Evolutionary conservation across 1,284 basidiomycete species (phyloP).

Genomic region (Cutaneotrichosporon sp.): DNA sequence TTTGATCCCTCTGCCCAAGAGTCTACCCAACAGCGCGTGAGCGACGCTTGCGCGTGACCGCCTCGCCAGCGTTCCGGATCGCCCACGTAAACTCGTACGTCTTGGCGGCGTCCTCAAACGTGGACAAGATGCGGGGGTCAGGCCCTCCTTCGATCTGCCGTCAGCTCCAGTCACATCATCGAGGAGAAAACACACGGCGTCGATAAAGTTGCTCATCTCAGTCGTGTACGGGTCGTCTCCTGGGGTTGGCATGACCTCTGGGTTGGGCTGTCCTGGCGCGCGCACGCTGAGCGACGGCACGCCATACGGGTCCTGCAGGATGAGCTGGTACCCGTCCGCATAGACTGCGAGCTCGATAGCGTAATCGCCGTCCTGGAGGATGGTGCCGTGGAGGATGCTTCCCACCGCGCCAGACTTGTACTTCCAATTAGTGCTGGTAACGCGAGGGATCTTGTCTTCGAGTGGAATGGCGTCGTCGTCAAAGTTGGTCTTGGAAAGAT

Average conservation of each 20-base stretch:
- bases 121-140: constrained; percentile 44
- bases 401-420: constrained; percentile 48
- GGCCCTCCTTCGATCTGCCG: constrained; percentile 42
- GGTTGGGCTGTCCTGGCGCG: constrained; percentile 49
- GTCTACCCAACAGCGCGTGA: constrained; percentile 3
- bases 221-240: constrained; percentile 54
- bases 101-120: constrained; percentile 70
- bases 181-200: constrained; percentile 33
- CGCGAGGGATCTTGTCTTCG: constrained; percentile 51
- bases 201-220: constrained; percentile 53
- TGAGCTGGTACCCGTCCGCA: constrained; percentile 47
- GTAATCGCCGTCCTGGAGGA: constrained; percentile 43
- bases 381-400: constrained; percentile 45
- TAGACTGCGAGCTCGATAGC: constrained; percentile 50
- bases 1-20: background rate
- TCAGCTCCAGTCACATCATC: background rate
- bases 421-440: constrained; percentile 53
- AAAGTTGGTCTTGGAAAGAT: constrained; percentile 54
- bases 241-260: constrained; percentile 32
- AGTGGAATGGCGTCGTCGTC: constrained; percentile 54
- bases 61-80: constrained; percentile 38
- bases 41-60: constrained; percentile 25
- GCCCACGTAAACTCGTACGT: constrained; percentile 65
- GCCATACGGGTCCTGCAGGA: constrained; percentile 53
- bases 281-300: constrained; percentile 50